Conservation (phyloP, 1,284 basidiomycete species). For the Takashimella koratensis region DNA sequence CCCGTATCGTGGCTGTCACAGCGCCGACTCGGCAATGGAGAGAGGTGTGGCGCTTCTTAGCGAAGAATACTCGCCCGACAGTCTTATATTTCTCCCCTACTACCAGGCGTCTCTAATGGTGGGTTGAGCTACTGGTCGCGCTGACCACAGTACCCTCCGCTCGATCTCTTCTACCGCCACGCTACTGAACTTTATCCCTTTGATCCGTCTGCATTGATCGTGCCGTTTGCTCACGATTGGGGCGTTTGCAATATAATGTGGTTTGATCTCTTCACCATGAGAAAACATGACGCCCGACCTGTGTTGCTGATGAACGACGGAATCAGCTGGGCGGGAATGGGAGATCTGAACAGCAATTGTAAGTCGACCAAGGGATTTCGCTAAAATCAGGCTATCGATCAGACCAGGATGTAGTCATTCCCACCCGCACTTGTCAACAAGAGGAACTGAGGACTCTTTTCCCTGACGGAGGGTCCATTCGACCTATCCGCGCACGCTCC, state of each 20-base stretch:
- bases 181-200: too few species aligned
- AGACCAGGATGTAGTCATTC: constrained; percentile 37
- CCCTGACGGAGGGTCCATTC: too few species aligned
- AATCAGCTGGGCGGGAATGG: constrained; percentile 36
- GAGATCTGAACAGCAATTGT: constrained; percentile 34
- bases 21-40: constrained; percentile 30
- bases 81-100: constrained; percentile 43
- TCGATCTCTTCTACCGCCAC: too few species aligned
- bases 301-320: too few species aligned
- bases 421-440: constrained; percentile 28
- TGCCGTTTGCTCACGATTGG: constrained; percentile 49
- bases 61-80: constrained; percentile 24
- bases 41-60: constrained; percentile 19
- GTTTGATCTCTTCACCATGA: too few species aligned
- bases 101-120: too few species aligned
- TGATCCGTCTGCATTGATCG: constrained; percentile 29
- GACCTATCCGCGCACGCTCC: too few species aligned
- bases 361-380: too few species aligned
- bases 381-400: too few species aligned
- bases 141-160: too few species aligned
- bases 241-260: constrained; percentile 30
- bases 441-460: constrained; percentile 27
- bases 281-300: too few species aligned
- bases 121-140: too few species aligned
- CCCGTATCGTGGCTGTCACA: constrained; percentile 28